These are phyloP conservation scores for Ilyonectria sp. DNA, from an alignment of 2,329 filamentous ascomycete species.

Conservation along the genomic window DNA sequence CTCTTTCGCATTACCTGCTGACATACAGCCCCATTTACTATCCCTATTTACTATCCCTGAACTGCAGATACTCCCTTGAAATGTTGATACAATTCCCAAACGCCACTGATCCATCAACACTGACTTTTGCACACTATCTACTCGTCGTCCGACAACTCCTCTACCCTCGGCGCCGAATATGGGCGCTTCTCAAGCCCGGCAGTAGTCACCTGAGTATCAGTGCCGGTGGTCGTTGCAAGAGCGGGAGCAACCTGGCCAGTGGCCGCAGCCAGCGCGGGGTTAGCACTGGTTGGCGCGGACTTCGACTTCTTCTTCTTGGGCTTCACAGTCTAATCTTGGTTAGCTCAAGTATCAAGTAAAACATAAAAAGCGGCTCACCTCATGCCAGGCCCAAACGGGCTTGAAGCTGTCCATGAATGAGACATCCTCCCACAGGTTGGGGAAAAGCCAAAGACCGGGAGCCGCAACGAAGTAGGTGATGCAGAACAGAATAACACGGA, in stretches of 20 bases:
- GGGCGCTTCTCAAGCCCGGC: constrained; percentile 57
- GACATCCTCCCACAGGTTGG: constrained; percentile 98
- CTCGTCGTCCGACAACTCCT: constrained; percentile 68
- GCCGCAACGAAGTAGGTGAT: constrained; percentile 88
- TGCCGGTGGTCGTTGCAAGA: constrained; percentile 70
- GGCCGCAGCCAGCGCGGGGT: constrained; percentile 64
- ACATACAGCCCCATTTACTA: constrained; percentile 33
- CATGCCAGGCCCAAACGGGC: constrained; percentile 98
- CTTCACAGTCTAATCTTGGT: constrained; percentile 51
- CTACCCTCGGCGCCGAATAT: constrained; percentile 67
- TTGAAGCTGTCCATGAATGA: constrained; percentile 98
- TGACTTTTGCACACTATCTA: constrained; percentile 46
- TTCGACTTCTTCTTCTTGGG: constrained; percentile 72
- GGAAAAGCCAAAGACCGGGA: constrained; percentile 97
- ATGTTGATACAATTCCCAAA: constrained; percentile 46
- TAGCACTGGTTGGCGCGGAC: constrained; percentile 54
- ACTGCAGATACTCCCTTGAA: constrained; percentile 33
- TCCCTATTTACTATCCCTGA: constrained; percentile 26
- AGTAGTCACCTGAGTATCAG: constrained; percentile 67
- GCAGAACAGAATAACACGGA: constrained; percentile 94
- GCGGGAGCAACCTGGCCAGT: constrained; percentile 69
- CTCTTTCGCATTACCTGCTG: constrained; percentile 16
- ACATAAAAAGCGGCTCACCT: constrained; percentile 70
- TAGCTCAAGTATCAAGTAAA: constrained; percentile 31
- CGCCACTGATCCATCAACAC: constrained; percentile 39